Conservation (phyloP, 164 flowering plant species). For the Pachysandra terminalis region DNA sequence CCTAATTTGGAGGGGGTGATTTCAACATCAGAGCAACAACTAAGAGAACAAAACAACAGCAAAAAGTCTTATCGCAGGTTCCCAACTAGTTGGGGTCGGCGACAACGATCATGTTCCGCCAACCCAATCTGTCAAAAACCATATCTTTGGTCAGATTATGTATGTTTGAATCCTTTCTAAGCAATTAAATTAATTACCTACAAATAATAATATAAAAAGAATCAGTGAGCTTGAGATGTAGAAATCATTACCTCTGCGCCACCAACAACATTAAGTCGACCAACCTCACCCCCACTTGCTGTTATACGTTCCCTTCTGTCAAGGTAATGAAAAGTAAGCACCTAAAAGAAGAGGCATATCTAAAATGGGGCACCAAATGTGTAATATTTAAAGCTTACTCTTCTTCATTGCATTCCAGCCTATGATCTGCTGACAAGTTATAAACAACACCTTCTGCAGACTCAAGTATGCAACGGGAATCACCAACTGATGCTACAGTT, state of each 20-base stretch:
- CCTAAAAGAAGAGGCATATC: neutral
- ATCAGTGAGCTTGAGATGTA: neutral
- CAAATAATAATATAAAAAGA: neutral
- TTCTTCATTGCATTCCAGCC: slow-evolving; percentile 82
- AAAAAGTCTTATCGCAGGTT: too few species aligned
- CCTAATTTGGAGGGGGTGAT: too few species aligned
- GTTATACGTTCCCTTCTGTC: slow-evolving; percentile 81
- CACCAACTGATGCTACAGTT: slow-evolving; percentile 97
- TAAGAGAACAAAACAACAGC: too few species aligned
- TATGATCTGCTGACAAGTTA: slow-evolving; percentile 89
- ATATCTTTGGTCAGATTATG: too few species aligned
- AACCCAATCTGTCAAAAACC: too few species aligned
- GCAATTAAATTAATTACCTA: neutral
- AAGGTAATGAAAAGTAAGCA: slow-evolving; percentile 8
- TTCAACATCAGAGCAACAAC: too few species aligned
- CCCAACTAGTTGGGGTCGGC: too few species aligned
- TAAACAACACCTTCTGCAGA: slow-evolving; percentile 85
- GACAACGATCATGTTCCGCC: too few species aligned
- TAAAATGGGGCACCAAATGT: slow-evolving; percentile 4
- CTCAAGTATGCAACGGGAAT: slow-evolving; percentile 91
- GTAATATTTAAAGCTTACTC: slow-evolving; percentile 55
- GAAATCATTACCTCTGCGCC: slow-evolving; percentile 76
- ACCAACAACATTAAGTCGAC: slow-evolving; percentile 86
- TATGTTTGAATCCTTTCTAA: too few species aligned
- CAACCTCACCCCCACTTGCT: slow-evolving; percentile 98